Conservation (phyloP, 345 rosid genomes). For the Gossypium turneri region DNA sequence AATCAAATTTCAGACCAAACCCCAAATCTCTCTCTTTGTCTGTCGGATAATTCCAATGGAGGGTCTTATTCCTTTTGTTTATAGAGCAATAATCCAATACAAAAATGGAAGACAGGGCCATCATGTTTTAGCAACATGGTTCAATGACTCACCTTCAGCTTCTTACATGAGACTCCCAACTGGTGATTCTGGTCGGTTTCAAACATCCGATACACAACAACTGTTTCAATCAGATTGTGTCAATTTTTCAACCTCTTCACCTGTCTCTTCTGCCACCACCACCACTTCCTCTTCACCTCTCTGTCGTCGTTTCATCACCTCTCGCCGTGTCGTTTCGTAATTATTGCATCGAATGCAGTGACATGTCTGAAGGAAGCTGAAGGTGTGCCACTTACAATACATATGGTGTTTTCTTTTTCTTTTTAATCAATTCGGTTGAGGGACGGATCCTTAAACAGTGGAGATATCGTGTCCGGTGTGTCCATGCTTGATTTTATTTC, state of each 20-base stretch:
- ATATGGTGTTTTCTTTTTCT: neutral
- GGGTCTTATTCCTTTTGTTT: slow-evolving; percentile 70
- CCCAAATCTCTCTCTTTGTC: slow-evolving; percentile 14
- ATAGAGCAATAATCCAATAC: slow-evolving; percentile 58
- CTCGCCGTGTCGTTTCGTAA: slow-evolving; percentile 50
- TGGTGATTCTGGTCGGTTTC: slow-evolving; percentile 75
- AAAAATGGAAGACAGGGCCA: slow-evolving; percentile 46
- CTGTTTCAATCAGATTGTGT: slow-evolving; percentile 40
- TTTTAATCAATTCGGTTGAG: neutral
- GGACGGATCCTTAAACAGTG: no score
- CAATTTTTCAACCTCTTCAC: slow-evolving; percentile 26
- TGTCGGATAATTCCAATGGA: slow-evolving; percentile 47
- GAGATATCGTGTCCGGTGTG: neutral
- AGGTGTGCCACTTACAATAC: slow-evolving; percentile 23
- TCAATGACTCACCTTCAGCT: slow-evolving; percentile 56
- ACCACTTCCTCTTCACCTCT: slow-evolving; percentile 48
- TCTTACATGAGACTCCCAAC: slow-evolving; percentile 67
- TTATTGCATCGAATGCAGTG: neutral
- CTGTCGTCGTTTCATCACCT: slow-evolving; percentile 33
- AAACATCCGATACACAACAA: slow-evolving; percentile 35
- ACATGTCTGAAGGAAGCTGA: slow-evolving; percentile 32
- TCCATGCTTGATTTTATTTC: no score
- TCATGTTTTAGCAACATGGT: slow-evolving; percentile 30
- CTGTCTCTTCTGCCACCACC: neutral
- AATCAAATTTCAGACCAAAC: slow-evolving; percentile 1